Evolutionary conservation across 345 rosid species (phyloP), one percentile per base, ranked within the genome.

Genomic region (Sisymbrium irio): DNA sequence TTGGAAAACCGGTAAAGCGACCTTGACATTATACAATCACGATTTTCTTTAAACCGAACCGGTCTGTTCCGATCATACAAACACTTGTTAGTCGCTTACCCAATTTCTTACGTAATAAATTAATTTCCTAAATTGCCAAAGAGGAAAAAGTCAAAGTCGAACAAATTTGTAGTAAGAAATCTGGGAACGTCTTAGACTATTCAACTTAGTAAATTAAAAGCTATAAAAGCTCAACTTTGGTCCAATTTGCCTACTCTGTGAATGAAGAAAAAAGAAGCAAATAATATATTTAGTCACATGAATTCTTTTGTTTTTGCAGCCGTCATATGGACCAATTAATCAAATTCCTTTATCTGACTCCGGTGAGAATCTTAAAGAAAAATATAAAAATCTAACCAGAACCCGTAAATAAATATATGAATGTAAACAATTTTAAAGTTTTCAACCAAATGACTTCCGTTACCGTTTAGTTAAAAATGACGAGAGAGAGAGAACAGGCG

Each of bases 201-300:
- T 27, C 28, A 27, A 65, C 40, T 64, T 15, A 22, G 1, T 22
- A 22, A 22, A 22, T 22, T 22, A 22, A 22, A 22, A 22, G 25
- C 25, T 22, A 22, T 3, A 30, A n/a, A n/a, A n/a, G n/a, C 5
- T 4, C 71, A 65, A 66, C 27, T 58, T 49, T 32, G 61, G 73
- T 74, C 73, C 62, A 74, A 58, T 74, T 75, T 67, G 62, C 46
- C 78, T 9, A 49, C 67, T 67, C 46, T 66, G 7, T 18, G 39
- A 51, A 45, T 27, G 64, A 64, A n/a, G 2, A 51, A 28, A 73
- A 64, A 20, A 2, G 17, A 64, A 30, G 12, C 32, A 53, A 36
- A 50, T 50, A 47, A 45, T 12, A 15, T 65, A 46, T 45, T 12
- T 11, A 11, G 47, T 66, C 67, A 27, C 15, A 44, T 46, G n/a